Conservation (phyloP, 257 asterid species). For the Capsicum pubescens region DNA sequence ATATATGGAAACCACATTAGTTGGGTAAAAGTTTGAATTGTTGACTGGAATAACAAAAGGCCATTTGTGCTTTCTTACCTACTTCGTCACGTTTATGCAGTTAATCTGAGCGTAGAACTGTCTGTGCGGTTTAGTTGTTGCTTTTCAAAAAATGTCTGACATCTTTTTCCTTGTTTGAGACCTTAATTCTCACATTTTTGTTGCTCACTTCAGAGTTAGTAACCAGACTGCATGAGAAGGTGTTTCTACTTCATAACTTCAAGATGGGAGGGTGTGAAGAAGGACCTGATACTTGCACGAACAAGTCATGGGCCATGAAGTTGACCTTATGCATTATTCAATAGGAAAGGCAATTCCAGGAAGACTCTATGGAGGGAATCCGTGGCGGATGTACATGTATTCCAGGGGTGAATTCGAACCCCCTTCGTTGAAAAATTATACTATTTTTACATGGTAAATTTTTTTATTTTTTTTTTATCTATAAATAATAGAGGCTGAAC, state of each 20-base stretch:
- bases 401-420: too few relatives aligned
- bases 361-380: constrained; percentile 66
- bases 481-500: too few relatives aligned
- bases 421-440: too few relatives aligned
- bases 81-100: neutral
- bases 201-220: constrained; percentile 46
- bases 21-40: neutral
- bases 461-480: too few relatives aligned
- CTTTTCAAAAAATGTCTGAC: neutral
- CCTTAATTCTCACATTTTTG: constrained; percentile 24
- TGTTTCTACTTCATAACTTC: constrained; percentile 23
- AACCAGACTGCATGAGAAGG: constrained; percentile 44
- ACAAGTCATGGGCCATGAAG: constrained; percentile 70
- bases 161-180: constrained; percentile 4
- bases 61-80: neutral
- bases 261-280: constrained; percentile 75
- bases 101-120: neutral
- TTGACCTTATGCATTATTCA: constrained; percentile 73
- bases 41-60: constrained; percentile 10
- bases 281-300: constrained; percentile 55
- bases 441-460: too few relatives aligned
- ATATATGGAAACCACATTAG: neutral
- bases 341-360: constrained; percentile 71
- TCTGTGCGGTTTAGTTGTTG: neutral
- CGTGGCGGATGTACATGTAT: too few relatives aligned